Percentiles rank a stretch among this genome's conserved stretches.
phyloP scores from a whole-genome alignment of 2,329 filamentous ascomycete species.

The Diplodia sapinea region DNA sequence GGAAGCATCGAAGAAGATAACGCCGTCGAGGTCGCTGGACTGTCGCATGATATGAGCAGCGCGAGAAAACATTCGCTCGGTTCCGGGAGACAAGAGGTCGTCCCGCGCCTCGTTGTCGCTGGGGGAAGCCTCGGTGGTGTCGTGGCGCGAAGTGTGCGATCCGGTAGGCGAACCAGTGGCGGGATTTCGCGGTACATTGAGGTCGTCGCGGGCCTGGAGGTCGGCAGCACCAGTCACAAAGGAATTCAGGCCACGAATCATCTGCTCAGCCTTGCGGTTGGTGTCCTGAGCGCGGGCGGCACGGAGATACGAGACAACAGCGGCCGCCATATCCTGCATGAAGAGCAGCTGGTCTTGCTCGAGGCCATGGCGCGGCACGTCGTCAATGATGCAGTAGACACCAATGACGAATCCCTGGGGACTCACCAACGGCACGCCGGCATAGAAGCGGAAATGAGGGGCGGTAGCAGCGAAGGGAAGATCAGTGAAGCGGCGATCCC shows the following conservation, averaged over 20 bases:
- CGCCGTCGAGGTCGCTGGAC: conserved; percentile 43
- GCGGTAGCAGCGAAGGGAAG: conserved; percentile 33
- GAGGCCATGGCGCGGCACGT: conserved; percentile 36
- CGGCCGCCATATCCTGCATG: conserved; percentile 41
- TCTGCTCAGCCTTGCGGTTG: conserved; percentile 40
- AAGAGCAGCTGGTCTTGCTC: conserved; percentile 36
- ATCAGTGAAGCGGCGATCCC: not conserved
- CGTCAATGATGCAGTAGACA: conserved; percentile 38
- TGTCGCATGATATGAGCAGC: conserved; percentile 43
- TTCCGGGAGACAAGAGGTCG: conserved; percentile 38
- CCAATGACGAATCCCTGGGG: conserved; percentile 38
- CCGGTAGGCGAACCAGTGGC: not conserved
- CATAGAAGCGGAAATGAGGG: conserved; percentile 38
- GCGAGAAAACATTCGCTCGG: conserved; percentile 43
- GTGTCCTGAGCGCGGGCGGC: conserved; percentile 31
- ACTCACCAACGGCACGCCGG: conserved; percentile 38
- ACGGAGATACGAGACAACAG: conserved; percentile 38
- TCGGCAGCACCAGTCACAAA: conserved; percentile 34
- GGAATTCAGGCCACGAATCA: conserved; percentile 42
- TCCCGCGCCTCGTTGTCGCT: conserved; percentile 33
- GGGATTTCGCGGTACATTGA: not conserved
- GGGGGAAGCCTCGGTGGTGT: no score
- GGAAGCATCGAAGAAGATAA: conserved; percentile 44
- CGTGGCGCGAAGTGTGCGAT: not conserved
- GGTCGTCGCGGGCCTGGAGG: conserved; percentile 9